These are phyloP conservation scores for Tulasnella sp. DNA, from an alignment of 768 basidiomycete genomes.

Conservation along the genomic window DNA sequence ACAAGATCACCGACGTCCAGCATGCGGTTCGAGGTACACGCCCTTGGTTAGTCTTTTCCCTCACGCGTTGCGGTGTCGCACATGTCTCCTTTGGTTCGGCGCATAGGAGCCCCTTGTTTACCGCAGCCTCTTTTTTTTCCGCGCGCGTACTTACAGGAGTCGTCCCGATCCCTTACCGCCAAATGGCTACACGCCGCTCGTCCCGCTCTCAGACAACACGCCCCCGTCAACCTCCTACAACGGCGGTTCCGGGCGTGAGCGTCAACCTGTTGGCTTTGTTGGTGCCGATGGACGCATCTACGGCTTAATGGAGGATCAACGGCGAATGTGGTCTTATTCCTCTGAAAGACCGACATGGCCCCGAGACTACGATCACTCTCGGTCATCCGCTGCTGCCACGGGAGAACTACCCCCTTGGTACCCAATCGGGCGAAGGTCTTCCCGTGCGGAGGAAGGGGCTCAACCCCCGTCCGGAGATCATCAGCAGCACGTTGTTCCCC, in stretches of 20 bases:
- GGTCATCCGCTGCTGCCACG: constrained; percentile 33
- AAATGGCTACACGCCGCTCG: constrained; percentile 21
- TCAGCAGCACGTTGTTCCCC: constrained; percentile 21
- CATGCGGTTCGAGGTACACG: constrained; percentile 28
- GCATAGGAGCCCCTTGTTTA: constrained; percentile 28
- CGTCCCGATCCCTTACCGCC: constrained; percentile 28
- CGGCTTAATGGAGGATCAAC: constrained; percentile 35
- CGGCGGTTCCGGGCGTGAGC: constrained; percentile 7
- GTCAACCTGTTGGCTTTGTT: constrained; percentile 24
- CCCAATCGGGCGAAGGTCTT: constrained; percentile 32
- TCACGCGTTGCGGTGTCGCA: constrained; percentile 17
- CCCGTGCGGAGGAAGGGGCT: constrained; percentile 28
- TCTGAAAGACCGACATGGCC: constrained; percentile 26
- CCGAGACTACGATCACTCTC: constrained; percentile 33
- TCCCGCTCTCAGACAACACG: constrained; percentile 20
- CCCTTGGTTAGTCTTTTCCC: constrained; percentile 24
- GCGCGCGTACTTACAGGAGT: constrained; percentile 16
- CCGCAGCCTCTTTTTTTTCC: constrained; percentile 19
- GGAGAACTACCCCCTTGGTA: constrained; percentile 30
- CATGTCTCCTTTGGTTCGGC: constrained; percentile 21
- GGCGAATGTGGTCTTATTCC: constrained; percentile 32
- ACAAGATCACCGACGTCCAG: constrained; percentile 30
- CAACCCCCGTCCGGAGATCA: constrained; percentile 27
- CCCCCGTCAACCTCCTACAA: constrained; percentile 23
- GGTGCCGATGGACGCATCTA: constrained; percentile 32